Percentiles rank a stretch among this genome's conserved stretches.
Conservation (phyloP, 768 basidiomycete species). For the Mycena rebaudengoi region DNA sequence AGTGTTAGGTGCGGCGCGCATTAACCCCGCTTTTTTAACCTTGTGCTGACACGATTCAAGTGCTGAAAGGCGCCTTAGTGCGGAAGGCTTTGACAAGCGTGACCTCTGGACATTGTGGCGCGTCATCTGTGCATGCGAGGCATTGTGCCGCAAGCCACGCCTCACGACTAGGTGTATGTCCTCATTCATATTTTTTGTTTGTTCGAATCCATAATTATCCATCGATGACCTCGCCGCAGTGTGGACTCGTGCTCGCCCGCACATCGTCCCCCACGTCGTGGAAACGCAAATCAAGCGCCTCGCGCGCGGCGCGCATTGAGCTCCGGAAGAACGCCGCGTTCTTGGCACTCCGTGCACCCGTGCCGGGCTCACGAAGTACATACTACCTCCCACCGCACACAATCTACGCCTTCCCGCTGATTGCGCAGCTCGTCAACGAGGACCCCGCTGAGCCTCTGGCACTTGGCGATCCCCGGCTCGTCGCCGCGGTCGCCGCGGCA, state of each 20-base stretch:
- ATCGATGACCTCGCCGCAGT: background rate
- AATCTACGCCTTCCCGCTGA: background rate
- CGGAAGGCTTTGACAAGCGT: background rate
- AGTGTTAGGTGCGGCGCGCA: background rate
- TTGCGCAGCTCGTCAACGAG: background rate
- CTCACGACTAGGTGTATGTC: background rate
- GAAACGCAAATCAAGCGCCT: background rate
- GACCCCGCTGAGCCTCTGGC: background rate
- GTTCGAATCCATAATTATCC: no score
- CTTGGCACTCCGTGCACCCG: background rate
- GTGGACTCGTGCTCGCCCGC: background rate
- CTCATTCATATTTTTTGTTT: background rate
- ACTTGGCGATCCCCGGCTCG: background rate
- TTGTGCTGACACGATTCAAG: no score
- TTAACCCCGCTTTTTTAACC: background rate
- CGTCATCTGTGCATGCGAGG: background rate
- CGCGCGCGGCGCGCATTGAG: background rate
- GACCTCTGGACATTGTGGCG: background rate
- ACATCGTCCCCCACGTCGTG: background rate
- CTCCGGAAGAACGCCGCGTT: background rate
- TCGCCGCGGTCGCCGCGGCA: background rate
- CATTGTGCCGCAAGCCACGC: no score
- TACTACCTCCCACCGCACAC: constrained; percentile 3
- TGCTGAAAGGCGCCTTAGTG: background rate
- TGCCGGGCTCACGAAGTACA: background rate